Base-by-base conservation (phyloP, 257 asterid genomes). In the Anisodus tanguticus region DNA sequence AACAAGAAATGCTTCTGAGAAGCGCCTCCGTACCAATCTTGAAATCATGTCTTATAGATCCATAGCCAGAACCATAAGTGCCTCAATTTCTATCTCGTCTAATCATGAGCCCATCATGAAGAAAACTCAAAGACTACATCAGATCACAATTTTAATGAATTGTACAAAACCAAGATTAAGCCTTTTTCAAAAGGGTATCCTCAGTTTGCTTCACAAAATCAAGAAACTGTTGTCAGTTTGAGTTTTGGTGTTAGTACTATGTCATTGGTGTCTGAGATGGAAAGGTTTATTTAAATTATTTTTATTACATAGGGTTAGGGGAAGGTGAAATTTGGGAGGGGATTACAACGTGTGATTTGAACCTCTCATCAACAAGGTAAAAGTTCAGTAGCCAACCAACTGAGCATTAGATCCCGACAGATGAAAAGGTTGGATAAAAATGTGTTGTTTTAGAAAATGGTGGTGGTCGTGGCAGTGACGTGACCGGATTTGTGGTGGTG, bases 1-100 rank as follows among this genome's bases (percentile, higher is more conserved):
- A 0, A 67, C 17, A 45, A 43, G 43, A 64, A 49, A 82, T 82
- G 85, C 85, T 82, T 43, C 35, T 53, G 8, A 82, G 80, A 82
- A 82, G 57, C 8, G 19, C 15, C 37, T 67, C 80, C 47, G 41
- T 80, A 31, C 85, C 85, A 67, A 26, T 67, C 35, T 22, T 82
- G 35, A 82, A 70, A 68, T 82, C 85, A 81, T 53, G 68, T 54
- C n/a, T 9, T 8, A 82, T 15, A 13, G 41, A 51, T 8, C 68
- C 80, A 41, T 54, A 79, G 19, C 45, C 81, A 76, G 79, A 82
- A 26, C 37, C 85, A 67, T 49, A n/a, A 67, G 37, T 77, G 35
- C 84, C 13, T n/a, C 62, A 22, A 43, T 69, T 17, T 22, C 77
- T 31, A 16, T 69, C 77, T 68, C 84, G 4, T 7, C 41, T 7